These are phyloP conservation scores for Penicillium sp. DNA, from an alignment of 2,329 filamentous ascomycete genomes.

Conservation along the genomic window DNA sequence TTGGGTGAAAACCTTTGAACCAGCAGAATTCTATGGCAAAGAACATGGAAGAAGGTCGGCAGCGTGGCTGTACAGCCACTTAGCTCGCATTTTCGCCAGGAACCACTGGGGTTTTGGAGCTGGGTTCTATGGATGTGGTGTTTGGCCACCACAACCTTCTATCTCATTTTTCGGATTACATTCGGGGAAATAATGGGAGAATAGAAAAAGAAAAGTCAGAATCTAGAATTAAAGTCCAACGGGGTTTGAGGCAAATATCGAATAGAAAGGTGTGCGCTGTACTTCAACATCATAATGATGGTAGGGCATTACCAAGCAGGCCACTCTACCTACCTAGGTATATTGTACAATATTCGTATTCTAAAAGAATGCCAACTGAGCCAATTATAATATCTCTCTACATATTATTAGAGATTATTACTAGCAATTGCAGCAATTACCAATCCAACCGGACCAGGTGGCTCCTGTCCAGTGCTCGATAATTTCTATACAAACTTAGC, in stretches of 20 bases:
- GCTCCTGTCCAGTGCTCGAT: background rate
- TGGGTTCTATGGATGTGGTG: background rate
- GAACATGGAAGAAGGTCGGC: slow-evolving; percentile 6
- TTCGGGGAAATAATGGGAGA: background rate
- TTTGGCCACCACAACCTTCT: slow-evolving; percentile 4
- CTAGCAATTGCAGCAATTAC: background rate
- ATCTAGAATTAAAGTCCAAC: background rate
- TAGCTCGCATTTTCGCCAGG: background rate
- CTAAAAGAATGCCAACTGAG: background rate
- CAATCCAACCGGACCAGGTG: background rate
- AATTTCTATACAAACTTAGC: background rate
- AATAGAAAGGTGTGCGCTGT: background rate
- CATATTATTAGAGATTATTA: background rate
- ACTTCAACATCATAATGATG: background rate
- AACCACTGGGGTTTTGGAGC: background rate
- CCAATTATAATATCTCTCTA: background rate
- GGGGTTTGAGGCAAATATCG: background rate
- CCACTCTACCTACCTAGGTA: too few species aligned
- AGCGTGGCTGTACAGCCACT: slow-evolving; percentile 1
- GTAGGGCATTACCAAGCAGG: background rate
- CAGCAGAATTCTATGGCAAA: background rate
- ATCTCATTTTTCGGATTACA: background rate
- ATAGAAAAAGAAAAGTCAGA: background rate
- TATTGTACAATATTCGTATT: background rate
- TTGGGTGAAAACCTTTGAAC: background rate